These are phyloP conservation scores for Phytophthora megakarya DNA, from an alignment of 352 stramenopile species.

Conservation along the genomic window DNA sequence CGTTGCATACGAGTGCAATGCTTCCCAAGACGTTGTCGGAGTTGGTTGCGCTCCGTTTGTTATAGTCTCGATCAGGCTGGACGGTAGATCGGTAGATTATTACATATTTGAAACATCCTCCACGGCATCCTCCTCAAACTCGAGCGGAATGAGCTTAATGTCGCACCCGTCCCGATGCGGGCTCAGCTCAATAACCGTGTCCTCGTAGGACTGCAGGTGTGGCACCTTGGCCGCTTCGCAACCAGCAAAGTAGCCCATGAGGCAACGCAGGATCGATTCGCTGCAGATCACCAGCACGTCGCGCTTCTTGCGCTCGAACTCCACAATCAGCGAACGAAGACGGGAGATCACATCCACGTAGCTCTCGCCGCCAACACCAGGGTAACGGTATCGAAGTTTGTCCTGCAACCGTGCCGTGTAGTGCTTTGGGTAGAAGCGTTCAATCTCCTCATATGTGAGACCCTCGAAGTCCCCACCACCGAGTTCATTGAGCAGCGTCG, in stretches of 20 bases:
- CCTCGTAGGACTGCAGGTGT: slow-evolving; percentile 66
- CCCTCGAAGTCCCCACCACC: slow-evolving; percentile 91
- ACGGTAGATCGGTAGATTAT: slow-evolving; percentile 12
- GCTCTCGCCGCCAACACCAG: slow-evolving; percentile 91
- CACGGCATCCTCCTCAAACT: slow-evolving; percentile 48
- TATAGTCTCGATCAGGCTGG: not conserved
- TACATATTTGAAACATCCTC: slow-evolving; percentile 25
- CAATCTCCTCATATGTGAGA: slow-evolving; percentile 87
- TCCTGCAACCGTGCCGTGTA: slow-evolving; percentile 84
- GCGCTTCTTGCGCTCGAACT: slow-evolving; percentile 91
- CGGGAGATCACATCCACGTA: slow-evolving; percentile 95
- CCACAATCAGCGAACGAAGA: slow-evolving; percentile 91
- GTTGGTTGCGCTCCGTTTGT: not conserved
- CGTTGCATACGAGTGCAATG: slow-evolving; percentile 17
- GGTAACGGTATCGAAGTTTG: slow-evolving; percentile 92
- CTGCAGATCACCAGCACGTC: slow-evolving; percentile 87
- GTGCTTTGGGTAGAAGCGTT: slow-evolving; percentile 86
- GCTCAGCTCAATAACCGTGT: slow-evolving; percentile 79
- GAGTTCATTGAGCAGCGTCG: slow-evolving; percentile 92
- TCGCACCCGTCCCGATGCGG: slow-evolving; percentile 85
- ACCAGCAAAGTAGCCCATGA: slow-evolving; percentile 85
- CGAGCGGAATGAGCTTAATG: slow-evolving; percentile 81
- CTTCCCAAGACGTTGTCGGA: slow-evolving; percentile 12
- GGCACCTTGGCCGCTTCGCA: slow-evolving; percentile 74
- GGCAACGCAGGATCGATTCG: slow-evolving; percentile 76